A percentile compares a stretch with the other conserved stretches of the same genome.
phyloP scores from a whole-genome alignment of 257 asterid genomes.

The Echites panduratus region DNA sequence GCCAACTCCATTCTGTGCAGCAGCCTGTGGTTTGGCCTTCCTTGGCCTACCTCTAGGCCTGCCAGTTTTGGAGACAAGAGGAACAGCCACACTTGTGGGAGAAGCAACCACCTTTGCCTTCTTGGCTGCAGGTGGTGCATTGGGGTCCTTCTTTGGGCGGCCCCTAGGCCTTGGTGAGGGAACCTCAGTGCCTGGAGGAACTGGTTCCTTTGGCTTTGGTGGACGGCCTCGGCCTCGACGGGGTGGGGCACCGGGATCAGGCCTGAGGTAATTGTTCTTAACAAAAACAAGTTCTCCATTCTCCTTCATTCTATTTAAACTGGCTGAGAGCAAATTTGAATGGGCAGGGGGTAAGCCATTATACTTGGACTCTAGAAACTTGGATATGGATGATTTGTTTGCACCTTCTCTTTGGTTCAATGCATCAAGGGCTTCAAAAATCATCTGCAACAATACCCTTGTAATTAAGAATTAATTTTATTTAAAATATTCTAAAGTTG shows the following conservation, averaged over 20 bases:
- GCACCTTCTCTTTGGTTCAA: conserved; percentile 58
- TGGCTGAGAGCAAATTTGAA: conserved; percentile 46
- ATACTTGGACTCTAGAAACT: conserved; percentile 59
- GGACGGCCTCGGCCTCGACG: conserved; percentile 87
- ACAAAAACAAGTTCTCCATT: conserved; percentile 53
- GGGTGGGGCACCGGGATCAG: conserved; percentile 52
- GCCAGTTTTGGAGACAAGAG: conserved; percentile 33
- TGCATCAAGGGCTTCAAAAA: conserved; percentile 65
- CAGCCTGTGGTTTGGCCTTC: conserved; percentile 54
- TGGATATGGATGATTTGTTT: conserved; percentile 63
- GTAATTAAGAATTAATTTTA: neutral
- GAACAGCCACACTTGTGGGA: conserved; percentile 23
- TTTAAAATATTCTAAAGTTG: neutral
- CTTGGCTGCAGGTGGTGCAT: conserved; percentile 60
- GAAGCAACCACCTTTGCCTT: conserved; percentile 47
- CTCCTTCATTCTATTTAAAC: conserved; percentile 53
- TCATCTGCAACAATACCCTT: conserved; percentile 45
- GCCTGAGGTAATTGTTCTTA: conserved; percentile 65
- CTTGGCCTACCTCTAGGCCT: conserved; percentile 87
- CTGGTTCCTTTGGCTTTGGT: conserved; percentile 56
- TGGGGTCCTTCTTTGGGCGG: conserved; percentile 76
- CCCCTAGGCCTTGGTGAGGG: conserved; percentile 62
- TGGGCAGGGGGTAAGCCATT: conserved; percentile 66
- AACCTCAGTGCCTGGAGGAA: conserved; percentile 27
- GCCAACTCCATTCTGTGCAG: conserved; percentile 30